A percentile compares a stretch with the other conserved stretches of the same genome.
Conservation (phyloP, 805 yeast genomes). For the Cyberlindnera galapagoensis region DNA sequence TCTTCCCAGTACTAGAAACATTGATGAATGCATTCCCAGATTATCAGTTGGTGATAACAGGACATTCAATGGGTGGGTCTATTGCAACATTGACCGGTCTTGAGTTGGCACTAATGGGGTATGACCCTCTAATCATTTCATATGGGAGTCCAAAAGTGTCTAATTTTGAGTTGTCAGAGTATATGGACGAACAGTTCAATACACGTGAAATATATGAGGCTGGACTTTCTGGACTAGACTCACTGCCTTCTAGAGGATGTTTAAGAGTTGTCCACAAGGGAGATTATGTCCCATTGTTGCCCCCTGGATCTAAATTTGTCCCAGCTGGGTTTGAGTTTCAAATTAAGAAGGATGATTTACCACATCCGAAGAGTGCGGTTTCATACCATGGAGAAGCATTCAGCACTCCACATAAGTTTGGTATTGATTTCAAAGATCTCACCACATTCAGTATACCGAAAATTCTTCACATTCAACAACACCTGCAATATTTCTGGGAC, state of each 20-base stretch:
- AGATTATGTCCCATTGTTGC: constrained; percentile 55
- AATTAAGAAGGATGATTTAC: constrained; percentile 30
- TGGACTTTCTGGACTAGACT: constrained; percentile 11
- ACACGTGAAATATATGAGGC: constrained; percentile 30
- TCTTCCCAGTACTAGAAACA: constrained; percentile 24
- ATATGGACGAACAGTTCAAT: constrained; percentile 45
- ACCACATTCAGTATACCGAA: constrained; percentile 12
- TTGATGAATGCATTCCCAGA: constrained; percentile 36
- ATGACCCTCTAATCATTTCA: constrained; percentile 48
- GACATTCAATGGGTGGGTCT: constrained; percentile 78
- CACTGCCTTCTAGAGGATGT: constrained; percentile 29
- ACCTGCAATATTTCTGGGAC: constrained; percentile 16
- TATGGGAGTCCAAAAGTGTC: constrained; percentile 70
- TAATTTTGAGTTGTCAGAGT: constrained; percentile 40
- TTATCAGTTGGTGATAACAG: constrained; percentile 49
- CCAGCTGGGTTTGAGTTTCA: constrained; percentile 29
- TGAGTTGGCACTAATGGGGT: constrained; percentile 51
- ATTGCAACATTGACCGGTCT: constrained; percentile 55
- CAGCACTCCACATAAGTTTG: constrained; percentile 12
- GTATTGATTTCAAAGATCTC: constrained; percentile 14
- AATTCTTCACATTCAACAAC: constrained; percentile 16
- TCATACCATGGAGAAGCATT: constrained; percentile 13
- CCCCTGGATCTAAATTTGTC: constrained; percentile 38
- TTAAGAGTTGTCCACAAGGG: constrained; percentile 50
- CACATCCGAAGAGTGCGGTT: constrained; percentile 26